Conservation (phyloP, 2,329 filamentous ascomycete species). For the Alternaria postmessia region DNA sequence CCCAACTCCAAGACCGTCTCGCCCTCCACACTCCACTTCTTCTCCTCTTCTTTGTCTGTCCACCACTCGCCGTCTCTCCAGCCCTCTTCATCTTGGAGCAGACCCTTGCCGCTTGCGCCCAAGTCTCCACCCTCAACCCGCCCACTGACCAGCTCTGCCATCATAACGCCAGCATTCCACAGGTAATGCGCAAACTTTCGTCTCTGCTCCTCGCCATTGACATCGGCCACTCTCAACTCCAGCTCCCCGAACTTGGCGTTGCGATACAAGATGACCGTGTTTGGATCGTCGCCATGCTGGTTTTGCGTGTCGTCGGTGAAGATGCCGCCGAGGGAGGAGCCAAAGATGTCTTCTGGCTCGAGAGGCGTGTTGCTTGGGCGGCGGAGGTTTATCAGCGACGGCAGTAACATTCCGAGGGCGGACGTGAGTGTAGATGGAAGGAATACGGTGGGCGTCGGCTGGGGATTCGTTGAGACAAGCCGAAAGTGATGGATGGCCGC, state of each 20-base stretch:
- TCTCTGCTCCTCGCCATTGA: slow-evolving; percentile 63
- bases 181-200: slow-evolving; percentile 74
- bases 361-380: slow-evolving; percentile 36
- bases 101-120: slow-evolving; percentile 26
- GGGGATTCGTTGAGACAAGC: not conserved
- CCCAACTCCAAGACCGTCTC: slow-evolving; percentile 70
- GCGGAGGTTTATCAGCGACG: slow-evolving; percentile 41
- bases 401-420: slow-evolving; percentile 30
- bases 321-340: slow-evolving; percentile 66
- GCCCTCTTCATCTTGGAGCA: slow-evolving; percentile 31
- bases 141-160: slow-evolving; percentile 56
- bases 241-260: slow-evolving; percentile 50
- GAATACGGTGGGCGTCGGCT: not conserved
- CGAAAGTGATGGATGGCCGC: not conserved
- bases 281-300: slow-evolving; percentile 68
- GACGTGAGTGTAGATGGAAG: not conserved
- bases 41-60: slow-evolving; percentile 42
- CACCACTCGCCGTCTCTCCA: slow-evolving; percentile 44
- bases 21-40: slow-evolving; percentile 58
- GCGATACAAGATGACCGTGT: slow-evolving; percentile 66
- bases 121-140: slow-evolving; percentile 15
- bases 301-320: slow-evolving; percentile 73
- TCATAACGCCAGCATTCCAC: slow-evolving; percentile 69
- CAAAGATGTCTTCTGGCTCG: slow-evolving; percentile 68
- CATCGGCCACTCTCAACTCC: slow-evolving; percentile 53